These are phyloP conservation scores for Rhynchosporium agropyri DNA, from an alignment of 2,329 filamentous ascomycete species.

Conservation along the genomic window DNA sequence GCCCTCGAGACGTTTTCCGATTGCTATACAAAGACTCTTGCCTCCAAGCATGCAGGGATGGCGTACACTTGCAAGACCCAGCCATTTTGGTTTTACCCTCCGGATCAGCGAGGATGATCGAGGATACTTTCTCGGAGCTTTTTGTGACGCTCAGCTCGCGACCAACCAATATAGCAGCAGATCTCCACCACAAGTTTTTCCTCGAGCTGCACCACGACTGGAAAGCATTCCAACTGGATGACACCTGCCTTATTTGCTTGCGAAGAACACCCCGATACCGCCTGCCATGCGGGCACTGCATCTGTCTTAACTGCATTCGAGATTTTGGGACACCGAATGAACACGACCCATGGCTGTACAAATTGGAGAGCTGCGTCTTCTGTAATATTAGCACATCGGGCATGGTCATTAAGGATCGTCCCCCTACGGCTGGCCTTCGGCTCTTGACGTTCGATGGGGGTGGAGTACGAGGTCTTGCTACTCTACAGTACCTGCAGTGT, in stretches of 20 bases:
- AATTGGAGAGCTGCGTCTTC: not conserved
- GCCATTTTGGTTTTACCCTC: slow-evolving; percentile 1
- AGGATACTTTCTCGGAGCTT: slow-evolving; percentile 4
- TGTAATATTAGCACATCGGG: not conserved
- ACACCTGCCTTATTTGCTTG: not conserved
- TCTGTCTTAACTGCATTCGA: not conserved
- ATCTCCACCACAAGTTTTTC: slow-evolving; percentile 1
- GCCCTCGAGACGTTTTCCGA: slow-evolving; percentile 4
- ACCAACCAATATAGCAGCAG: not conserved
- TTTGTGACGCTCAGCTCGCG: not conserved
- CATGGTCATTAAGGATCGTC: slow-evolving; percentile 1
- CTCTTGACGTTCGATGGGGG: not conserved
- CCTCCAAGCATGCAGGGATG: not conserved
- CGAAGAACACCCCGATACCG: not conserved
- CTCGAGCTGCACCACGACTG: not conserved
- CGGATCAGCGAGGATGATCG: not conserved
- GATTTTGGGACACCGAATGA: not conserved
- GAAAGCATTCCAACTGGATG: not conserved
- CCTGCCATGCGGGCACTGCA: not conserved
- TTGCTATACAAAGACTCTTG: slow-evolving; percentile 1
- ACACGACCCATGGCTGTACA: not conserved
- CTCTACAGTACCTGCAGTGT: not conserved
- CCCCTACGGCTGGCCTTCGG: not conserved
- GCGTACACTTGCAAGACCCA: not conserved
- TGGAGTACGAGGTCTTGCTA: slow-evolving; percentile 1